phyloP scores from a whole-genome alignment of 164 flowering plant genomes.

The Magnolia kwangsiensis region DNA sequence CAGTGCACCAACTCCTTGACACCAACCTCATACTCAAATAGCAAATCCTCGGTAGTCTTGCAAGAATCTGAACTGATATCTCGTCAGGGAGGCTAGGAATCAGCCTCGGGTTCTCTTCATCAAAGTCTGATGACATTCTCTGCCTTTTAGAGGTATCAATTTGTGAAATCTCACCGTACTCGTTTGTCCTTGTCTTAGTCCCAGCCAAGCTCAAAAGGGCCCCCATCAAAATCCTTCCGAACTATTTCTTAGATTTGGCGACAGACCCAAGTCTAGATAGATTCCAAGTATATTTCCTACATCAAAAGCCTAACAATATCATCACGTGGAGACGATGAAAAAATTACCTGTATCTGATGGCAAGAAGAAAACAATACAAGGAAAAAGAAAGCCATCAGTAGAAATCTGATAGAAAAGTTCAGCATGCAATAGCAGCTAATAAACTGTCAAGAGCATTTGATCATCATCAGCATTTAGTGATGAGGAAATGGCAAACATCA shows the following conservation, averaged over 20 bases:
- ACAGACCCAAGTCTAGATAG: not conserved
- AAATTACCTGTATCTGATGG: not conserved
- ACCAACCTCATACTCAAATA: slow-evolving; percentile 53
- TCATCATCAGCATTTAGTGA: not conserved
- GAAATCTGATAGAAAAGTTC: not conserved
- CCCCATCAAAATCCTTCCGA: slow-evolving; percentile 48
- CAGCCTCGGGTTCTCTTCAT: slow-evolving; percentile 41
- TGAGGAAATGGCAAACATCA: not conserved
- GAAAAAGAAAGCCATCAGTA: not conserved
- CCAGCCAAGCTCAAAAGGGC: slow-evolving; percentile 51
- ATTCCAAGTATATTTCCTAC: not conserved
- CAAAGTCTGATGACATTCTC: slow-evolving; percentile 35
- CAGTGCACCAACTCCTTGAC: slow-evolving; percentile 63
- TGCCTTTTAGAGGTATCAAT: slow-evolving; percentile 63
- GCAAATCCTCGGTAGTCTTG: slow-evolving; percentile 63
- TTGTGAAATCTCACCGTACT: slow-evolving; percentile 24
- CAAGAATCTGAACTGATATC: slow-evolving; percentile 75
- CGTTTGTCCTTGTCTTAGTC: slow-evolving; percentile 22
- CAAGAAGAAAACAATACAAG: not conserved
- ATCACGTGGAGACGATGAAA: not conserved
- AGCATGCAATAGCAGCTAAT: not conserved
- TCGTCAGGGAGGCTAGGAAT: slow-evolving; percentile 89
- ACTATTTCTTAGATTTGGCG: not conserved
- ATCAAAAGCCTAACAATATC: not conserved
- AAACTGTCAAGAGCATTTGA: too few species aligned